Percentiles rank a stretch among this genome's conserved stretches.
These are phyloP conservation scores for Alternaria sp. DNA, from an alignment of 2,329 filamentous ascomycete species.

Conservation along the genomic window DNA sequence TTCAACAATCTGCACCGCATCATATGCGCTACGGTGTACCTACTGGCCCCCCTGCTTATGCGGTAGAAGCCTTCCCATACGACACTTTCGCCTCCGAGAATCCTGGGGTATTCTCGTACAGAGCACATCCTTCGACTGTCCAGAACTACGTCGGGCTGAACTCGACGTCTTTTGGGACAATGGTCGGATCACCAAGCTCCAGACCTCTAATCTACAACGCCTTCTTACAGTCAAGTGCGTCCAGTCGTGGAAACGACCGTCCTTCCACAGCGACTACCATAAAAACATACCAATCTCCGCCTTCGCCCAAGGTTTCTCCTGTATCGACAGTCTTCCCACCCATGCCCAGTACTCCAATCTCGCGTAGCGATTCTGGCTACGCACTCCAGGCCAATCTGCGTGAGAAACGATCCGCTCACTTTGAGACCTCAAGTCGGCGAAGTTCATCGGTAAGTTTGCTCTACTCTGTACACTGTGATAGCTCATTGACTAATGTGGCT, in stretches of 20 bases:
- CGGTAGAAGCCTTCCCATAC: constrained; percentile 88
- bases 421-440: constrained; percentile 79
- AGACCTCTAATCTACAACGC: constrained; percentile 85
- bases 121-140: constrained; percentile 72
- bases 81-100: constrained; percentile 91
- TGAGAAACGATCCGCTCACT: constrained; percentile 94
- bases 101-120: constrained; percentile 76
- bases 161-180: constrained; percentile 82
- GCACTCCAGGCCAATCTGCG: constrained; percentile 83
- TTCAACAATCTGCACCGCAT: constrained; percentile 90
- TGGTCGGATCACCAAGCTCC: constrained; percentile 58
- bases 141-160: constrained; percentile 88
- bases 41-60: constrained; percentile 89
- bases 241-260: constrained; percentile 68
- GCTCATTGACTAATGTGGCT: constrained; percentile 34
- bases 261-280: constrained; percentile 61
- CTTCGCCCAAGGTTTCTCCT: constrained; percentile 71
- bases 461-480: constrained; percentile 6
- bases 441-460: constrained; percentile 73
- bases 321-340: constrained; percentile 79
- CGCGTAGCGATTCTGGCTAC: constrained; percentile 89
- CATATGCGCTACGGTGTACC: constrained; percentile 85
- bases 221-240: constrained; percentile 78
- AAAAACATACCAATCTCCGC: constrained; percentile 56
- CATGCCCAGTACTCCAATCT: constrained; percentile 78